phyloP scores from a whole-genome alignment of 176 grass and related monocot species.

The Oryza longistaminata region DNA sequence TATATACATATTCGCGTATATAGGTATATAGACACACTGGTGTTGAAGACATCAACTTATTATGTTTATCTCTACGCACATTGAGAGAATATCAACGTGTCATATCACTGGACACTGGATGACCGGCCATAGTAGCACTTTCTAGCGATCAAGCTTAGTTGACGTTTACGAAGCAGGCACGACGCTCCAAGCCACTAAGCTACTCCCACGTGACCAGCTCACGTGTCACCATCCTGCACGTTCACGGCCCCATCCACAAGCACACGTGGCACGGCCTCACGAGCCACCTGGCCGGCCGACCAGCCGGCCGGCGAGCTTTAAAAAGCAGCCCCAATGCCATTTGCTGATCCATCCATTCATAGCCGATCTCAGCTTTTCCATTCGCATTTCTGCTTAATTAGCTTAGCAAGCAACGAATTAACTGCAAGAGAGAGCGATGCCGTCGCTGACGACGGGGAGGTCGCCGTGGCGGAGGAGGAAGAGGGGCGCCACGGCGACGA shows the following conservation, averaged over 20 bases:
- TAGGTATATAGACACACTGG: no score
- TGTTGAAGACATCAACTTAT: no score
- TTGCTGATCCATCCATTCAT: background rate
- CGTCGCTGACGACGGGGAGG: constrained; percentile 12
- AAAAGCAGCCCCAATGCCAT: background rate
- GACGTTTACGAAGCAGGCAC: no score
- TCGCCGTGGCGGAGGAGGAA: constrained; percentile 39
- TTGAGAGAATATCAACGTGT: background rate
- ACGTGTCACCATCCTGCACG: background rate
- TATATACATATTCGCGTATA: no score
- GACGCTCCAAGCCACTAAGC: background rate
- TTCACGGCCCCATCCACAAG: no score
- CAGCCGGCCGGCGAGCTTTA: background rate
- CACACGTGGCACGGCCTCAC: no score
- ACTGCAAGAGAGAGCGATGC: background rate
- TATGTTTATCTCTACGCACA: no score
- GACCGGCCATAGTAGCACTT: background rate
- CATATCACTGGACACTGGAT: background rate
- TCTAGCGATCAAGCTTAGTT: background rate
- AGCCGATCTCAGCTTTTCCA: no score
- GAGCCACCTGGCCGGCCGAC: background rate
- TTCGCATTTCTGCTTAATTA: background rate
- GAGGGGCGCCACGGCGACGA: background rate
- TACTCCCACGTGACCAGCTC: background rate
- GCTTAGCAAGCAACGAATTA: background rate